Base-by-base conservation (phyloP, 1,284 basidiomycete genomes). In the Albatrellus sp. region DNA sequence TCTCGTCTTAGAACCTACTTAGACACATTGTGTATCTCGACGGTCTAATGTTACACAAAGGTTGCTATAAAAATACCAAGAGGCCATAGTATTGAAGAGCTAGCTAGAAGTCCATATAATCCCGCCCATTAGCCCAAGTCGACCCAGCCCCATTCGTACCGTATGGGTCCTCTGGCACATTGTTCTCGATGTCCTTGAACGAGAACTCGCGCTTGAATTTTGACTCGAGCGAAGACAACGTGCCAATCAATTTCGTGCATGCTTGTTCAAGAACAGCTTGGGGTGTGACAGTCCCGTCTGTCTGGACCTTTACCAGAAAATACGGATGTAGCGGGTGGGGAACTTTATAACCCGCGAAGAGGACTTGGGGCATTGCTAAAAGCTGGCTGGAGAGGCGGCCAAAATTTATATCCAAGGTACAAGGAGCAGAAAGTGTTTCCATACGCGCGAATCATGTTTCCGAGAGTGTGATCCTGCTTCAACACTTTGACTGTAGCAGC, bases 311-410 rank as follows among this genome's bases (percentile, higher is more conserved):
- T 63, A 98, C 75, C 34, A 87, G 71, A 63, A 98, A 94, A 57
- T 91, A 77, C 7, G 94, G 92, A 52, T 97, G 90, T 14, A 97
- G 77, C 1, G 96, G 94, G 57, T 98, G 94, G 0, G 94, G 92
- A 33, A 94, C 90, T 69, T 93, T 92, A 78, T 98, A 98, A 0
- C 94, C 94, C 2, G 92, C 92, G 60, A 98, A 98, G 48, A 94
- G 78, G 51, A 96, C 80, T 53, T 81, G 73, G 1, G 88, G 81
- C 72, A 86, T 85, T 11, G 80, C 64, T 19, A 94, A 78, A 19
- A 96, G 78, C 73, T 97, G 90, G 8, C 90, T 93, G 61, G 3
- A 41, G 42, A 42, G 7, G 37, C 30, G 41, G 32, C 43, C 4
- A 17, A 30, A 5, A 29, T 33, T 29, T 33, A 36, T 7, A 29